Evolutionary conservation across 129 eudicot species (phyloP).

Genomic region (Chrysanthemum seticuspe): DNA sequence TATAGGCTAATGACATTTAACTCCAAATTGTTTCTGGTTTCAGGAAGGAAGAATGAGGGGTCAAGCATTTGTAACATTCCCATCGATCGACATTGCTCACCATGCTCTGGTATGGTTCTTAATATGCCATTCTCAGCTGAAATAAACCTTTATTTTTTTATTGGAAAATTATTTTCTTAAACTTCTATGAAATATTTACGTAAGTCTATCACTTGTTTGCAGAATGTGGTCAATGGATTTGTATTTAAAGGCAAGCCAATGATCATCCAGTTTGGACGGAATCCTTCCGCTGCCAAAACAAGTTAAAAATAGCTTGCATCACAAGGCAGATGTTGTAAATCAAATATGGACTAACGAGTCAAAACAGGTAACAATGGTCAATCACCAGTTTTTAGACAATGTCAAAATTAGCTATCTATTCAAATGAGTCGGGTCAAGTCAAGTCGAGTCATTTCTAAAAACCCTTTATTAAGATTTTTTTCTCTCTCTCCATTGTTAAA

Average conservation of each 20-base stretch:
- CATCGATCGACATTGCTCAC: conserved; percentile 9
- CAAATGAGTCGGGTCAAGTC: background rate
- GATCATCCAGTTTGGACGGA: conserved; percentile 88
- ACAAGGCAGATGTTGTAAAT: background rate
- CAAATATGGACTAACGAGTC: background rate
- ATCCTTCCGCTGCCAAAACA: conserved; percentile 55
- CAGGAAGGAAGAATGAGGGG: conserved; percentile 99
- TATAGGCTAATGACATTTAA: background rate
- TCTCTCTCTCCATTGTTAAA: background rate
- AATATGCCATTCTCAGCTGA: background rate
- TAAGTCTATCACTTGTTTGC: conserved; percentile 24
- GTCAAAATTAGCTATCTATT: background rate
- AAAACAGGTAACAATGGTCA: conserved; percentile 3
- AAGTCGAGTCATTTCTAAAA: background rate
- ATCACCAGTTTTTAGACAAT: background rate
- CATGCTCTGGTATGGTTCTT: conserved; percentile 19
- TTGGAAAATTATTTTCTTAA: conserved; percentile 4
- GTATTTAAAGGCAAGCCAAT: conserved; percentile 89
- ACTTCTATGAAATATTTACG: background rate
- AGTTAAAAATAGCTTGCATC: conserved; percentile 22
- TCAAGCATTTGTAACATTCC: conserved; percentile 52
- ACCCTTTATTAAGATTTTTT: background rate
- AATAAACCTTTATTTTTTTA: background rate
- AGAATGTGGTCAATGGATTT: conserved; percentile 75
- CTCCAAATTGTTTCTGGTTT: conserved; percentile 17